phyloP scores from a whole-genome alignment of 805 yeast species.

The Candida stauntonica region DNA sequence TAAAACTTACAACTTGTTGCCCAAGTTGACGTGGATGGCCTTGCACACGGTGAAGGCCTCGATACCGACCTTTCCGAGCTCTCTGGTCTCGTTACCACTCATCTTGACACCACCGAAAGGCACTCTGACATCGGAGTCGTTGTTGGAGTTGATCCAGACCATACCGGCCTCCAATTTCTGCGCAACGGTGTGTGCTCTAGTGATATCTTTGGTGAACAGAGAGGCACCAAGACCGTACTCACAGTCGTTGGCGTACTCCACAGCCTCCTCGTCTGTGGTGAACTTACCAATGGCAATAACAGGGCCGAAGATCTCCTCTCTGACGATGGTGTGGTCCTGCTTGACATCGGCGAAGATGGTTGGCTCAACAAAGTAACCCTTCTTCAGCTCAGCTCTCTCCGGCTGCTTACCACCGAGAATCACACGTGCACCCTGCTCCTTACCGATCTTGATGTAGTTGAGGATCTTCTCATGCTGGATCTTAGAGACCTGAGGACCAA shows the following conservation, averaged over 20 bases:
- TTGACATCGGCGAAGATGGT: conserved; percentile 44
- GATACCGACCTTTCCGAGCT: conserved; percentile 63
- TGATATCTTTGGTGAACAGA: conserved; percentile 36
- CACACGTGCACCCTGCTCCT: conserved; percentile 49
- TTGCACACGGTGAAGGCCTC: conserved; percentile 59
- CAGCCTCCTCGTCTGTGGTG: conserved; percentile 40
- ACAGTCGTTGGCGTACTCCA: conserved; percentile 39
- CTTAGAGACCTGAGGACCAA: conserved; percentile 55
- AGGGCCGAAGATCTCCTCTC: conserved; percentile 53
- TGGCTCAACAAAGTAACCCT: conserved; percentile 41
- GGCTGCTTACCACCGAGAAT: conserved; percentile 41
- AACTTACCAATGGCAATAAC: conserved; percentile 42
- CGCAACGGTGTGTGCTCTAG: conserved; percentile 37
- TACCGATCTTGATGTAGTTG: conserved; percentile 43
- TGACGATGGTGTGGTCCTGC: conserved; percentile 37
- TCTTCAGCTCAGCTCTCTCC: conserved; percentile 21
- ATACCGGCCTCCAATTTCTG: conserved; percentile 42
- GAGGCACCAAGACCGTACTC: conserved; percentile 46
- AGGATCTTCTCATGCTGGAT: conserved; percentile 44
- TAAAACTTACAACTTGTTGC: conserved; percentile 25
- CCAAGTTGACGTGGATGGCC: conserved; percentile 67
- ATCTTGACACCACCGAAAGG: conserved; percentile 71
- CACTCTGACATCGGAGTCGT: conserved; percentile 49
- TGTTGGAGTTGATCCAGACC: conserved; percentile 58
- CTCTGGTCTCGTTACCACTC: conserved; percentile 60